Evolutionary conservation across 2,329 filamentous ascomycete species (phyloP).

Genomic region (Xylaria sp.): DNA sequence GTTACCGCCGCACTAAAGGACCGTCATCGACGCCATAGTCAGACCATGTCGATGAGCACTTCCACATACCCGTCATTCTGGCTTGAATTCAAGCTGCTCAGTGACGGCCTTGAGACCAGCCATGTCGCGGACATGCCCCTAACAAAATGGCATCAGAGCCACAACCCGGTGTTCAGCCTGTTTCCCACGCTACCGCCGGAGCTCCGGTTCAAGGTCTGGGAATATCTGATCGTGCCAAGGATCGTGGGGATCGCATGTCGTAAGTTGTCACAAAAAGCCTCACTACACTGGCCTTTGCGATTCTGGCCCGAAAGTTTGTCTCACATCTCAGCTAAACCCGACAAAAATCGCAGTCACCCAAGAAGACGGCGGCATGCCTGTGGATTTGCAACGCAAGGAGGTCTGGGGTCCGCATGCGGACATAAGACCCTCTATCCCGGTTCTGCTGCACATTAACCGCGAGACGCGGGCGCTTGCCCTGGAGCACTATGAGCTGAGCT

Average conservation of each 20-base stretch:
- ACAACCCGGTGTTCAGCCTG: slow-evolving; percentile 23
- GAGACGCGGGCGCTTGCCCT: slow-evolving; percentile 41
- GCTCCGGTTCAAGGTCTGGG: slow-evolving; percentile 46
- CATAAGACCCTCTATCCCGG: slow-evolving; percentile 32
- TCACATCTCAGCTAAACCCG: background rate
- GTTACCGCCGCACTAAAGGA: background rate
- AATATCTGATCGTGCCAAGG: slow-evolving; percentile 40
- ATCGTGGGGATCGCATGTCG: slow-evolving; percentile 42
- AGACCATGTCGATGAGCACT: background rate
- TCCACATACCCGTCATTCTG: slow-evolving; percentile 32
- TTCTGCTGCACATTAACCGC: slow-evolving; percentile 41
- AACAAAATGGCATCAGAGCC: slow-evolving; percentile 9
- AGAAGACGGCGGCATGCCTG: slow-evolving; percentile 8
- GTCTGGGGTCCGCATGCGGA: slow-evolving; percentile 20
- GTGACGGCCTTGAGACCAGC: slow-evolving; percentile 35
- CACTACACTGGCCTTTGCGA: background rate
- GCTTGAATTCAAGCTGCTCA: slow-evolving; percentile 43
- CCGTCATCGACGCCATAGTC: background rate
- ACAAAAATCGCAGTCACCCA: slow-evolving; percentile 3
- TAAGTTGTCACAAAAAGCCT: slow-evolving; percentile 22
- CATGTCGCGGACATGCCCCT: slow-evolving; percentile 16
- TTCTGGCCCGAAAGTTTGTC: background rate
- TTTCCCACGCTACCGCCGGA: slow-evolving; percentile 43
- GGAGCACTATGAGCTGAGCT: slow-evolving; percentile 41
- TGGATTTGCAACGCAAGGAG: slow-evolving; percentile 7